Base-by-base conservation (phyloP, 2,329 filamentous ascomycete species). In the Fusarium buxicola region DNA sequence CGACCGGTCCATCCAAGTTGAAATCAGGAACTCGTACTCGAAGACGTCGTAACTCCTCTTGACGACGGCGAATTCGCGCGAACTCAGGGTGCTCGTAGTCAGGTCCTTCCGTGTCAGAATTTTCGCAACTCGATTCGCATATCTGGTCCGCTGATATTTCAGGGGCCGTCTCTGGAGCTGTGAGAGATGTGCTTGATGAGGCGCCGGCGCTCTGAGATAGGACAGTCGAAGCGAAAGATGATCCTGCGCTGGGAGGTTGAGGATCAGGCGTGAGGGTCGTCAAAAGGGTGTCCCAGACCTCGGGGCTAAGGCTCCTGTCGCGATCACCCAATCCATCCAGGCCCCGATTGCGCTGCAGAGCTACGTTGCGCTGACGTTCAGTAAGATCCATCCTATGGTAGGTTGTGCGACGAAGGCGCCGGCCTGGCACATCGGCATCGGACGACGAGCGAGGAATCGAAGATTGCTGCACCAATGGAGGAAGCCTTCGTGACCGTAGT, bases 301-400 rank as follows among this genome's bases (percentile, higher is more conserved):
- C 89, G 1, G 90, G 89, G 72, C 89, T 93, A n/a, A 92, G 78
- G 74, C 92, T 96, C 67, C 92, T 87, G 62, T 92, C 86, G 56
- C 93, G 90, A 76, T 97, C 92, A 32, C 92, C 93, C 13, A 97
- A 84, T 5, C 92, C 92, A 75, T 96, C 89, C 2, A 90, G 41
- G 5, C 58, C 66, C 13, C 58, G 43, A 13, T 40, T 58, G 12
- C 55, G 66, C 15, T 55, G 55, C 3, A 54, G 16, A 21, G 49
- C 25, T 16, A 35, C 38, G 30, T 59, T 54, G 18, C 59, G 62
- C 4, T 25, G 38, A 13, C 32, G 40, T 32, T 55, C 36, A 15
- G 16, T 43, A 15, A 12, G 24, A 24, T 32, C 40, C n/a, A 48
- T 21, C 1, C 25, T 32, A 27, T 24, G 12, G 15, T 40, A n/a